A percentile compares a stretch with the other conserved stretches of the same genome.
Conservation (phyloP, 441 rosid species). For the Erodium texanum region DNA sequence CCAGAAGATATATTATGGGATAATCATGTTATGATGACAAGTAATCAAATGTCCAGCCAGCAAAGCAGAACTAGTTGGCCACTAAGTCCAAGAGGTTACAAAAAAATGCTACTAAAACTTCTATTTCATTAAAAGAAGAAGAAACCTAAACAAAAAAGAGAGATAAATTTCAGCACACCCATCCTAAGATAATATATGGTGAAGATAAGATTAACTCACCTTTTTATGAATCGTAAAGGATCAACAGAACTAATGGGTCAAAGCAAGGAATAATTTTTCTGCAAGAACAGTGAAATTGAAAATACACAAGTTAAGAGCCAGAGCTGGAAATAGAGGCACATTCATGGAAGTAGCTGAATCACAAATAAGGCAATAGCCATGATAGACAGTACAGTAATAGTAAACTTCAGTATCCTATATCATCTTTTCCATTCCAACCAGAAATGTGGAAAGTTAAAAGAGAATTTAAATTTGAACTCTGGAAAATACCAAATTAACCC, state of each 20-base stretch:
- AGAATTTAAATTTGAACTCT: neutral
- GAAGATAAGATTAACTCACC: constrained; percentile 29
- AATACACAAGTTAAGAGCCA: neutral
- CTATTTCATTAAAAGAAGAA: no score
- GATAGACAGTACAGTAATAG: constrained; percentile 12
- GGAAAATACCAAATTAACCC: neutral
- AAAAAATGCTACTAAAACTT: no score
- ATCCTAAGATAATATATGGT: neutral
- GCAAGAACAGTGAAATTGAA: constrained; percentile 11
- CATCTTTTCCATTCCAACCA: neutral
- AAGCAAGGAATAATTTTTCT: constrained; percentile 32
- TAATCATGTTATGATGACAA: constrained; percentile 19
- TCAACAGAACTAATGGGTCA: constrained; percentile 24
- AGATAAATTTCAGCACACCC: no score
- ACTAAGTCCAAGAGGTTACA: constrained; percentile 30
- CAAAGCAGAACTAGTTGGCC: constrained; percentile 37
- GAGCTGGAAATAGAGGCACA: neutral
- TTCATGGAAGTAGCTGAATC: constrained; percentile 28
- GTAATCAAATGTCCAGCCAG: constrained; percentile 43
- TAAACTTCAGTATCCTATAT: neutral
- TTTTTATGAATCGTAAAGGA: constrained; percentile 21
- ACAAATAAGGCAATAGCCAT: constrained; percentile 43
- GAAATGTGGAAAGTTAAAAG: neutral
- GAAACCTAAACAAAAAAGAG: no score
- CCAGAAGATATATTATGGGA: constrained; percentile 7